A percentile compares a stretch with the other conserved stretches of the same genome.
Conservation (phyloP, 768 basidiomycete genomes). For the Rhodotorula babjevae region DNA sequence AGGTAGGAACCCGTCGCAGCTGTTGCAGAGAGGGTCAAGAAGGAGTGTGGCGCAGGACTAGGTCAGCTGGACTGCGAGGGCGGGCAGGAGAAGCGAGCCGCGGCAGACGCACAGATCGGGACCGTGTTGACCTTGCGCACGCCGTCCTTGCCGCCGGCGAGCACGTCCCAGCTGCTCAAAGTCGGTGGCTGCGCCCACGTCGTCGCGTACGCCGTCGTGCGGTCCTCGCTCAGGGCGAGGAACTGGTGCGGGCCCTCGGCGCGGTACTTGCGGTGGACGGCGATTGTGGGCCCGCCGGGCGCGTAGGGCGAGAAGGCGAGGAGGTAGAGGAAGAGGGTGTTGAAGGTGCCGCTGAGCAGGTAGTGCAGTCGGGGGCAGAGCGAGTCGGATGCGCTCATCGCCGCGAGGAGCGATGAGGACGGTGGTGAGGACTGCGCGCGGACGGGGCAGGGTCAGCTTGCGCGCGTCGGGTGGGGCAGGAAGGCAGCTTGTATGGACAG, state of each 20-base stretch:
- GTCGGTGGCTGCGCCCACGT: slow-evolving; percentile 41
- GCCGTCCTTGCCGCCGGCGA: slow-evolving; percentile 6
- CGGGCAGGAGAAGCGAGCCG: not conserved
- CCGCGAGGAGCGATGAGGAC: not conserved
- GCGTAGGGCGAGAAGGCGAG: slow-evolving; percentile 42
- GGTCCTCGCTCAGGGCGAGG: slow-evolving; percentile 34
- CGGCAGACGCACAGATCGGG: slow-evolving; percentile 33
- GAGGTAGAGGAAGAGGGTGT: slow-evolving; percentile 43
- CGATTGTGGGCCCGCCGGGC: slow-evolving; percentile 16
- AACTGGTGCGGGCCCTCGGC: slow-evolving; percentile 44
- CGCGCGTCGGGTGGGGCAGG: no score
- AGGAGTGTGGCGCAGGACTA: no score
- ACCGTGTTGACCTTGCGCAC: slow-evolving; percentile 34
- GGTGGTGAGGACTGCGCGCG: slow-evolving; percentile 4
- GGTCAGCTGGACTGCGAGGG: no score
- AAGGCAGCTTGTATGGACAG: not conserved
- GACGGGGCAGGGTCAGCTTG: not conserved
- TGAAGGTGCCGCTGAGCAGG: slow-evolving; percentile 43
- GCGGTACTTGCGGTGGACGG: slow-evolving; percentile 16
- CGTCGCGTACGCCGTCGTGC: slow-evolving; percentile 40
- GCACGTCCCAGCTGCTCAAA: slow-evolving; percentile 41
- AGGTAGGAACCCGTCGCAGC: slow-evolving; percentile 44
- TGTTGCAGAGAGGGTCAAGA: not conserved
- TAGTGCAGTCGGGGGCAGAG: slow-evolving; percentile 25
- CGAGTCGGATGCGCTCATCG: not conserved